phyloP scores from a whole-genome alignment of 2,329 filamentous ascomycete genomes.

The Hymenoscyphus occultus region DNA sequence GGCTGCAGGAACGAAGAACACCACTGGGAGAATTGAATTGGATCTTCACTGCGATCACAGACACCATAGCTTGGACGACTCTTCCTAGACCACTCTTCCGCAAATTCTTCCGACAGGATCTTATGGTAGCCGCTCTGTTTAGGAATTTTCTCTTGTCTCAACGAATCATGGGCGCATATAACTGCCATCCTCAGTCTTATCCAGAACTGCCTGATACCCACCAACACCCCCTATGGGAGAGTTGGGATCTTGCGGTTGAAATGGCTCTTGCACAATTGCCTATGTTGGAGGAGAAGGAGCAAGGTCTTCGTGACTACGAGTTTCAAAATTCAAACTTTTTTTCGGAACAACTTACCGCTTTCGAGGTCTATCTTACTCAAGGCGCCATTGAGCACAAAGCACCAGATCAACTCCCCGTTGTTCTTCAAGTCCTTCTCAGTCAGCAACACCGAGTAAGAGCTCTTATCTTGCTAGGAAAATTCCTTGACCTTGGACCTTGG shows the following conservation, averaged over 20 bases:
- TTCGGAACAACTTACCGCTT: constrained; percentile 92
- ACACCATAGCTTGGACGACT: constrained; percentile 98
- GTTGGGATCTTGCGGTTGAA: constrained; percentile 96
- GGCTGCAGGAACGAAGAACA: constrained; percentile 87
- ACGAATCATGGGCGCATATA: constrained; percentile 92
- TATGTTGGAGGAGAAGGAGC: constrained; percentile 76
- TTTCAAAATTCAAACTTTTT: constrained; percentile 97
- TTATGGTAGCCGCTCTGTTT: constrained; percentile 98
- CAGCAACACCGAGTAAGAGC: constrained; percentile 91
- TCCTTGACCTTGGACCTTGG: constrained; percentile 94
- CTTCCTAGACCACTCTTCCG: constrained; percentile 87
- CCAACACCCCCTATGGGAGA: constrained; percentile 92
- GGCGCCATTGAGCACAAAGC: constrained; percentile 81
- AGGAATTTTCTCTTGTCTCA: constrained; percentile 94
- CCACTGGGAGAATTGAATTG: constrained; percentile 96
- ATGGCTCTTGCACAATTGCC: constrained; percentile 90
- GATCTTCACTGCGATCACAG: constrained; percentile 99
- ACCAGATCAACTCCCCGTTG: constrained; percentile 92
- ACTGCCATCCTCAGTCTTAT: constrained; percentile 90
- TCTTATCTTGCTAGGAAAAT: constrained; percentile 86
- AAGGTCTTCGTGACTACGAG: constrained; percentile 69
- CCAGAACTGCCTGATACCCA: constrained; percentile 92
- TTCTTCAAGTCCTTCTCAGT: constrained; percentile 91
- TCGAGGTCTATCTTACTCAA: constrained; percentile 88
- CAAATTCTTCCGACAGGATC: constrained; percentile 93